phyloP scores from a whole-genome alignment of 2,329 filamentous ascomycete species.

The Paecilomyces dactylethromorphus region DNA sequence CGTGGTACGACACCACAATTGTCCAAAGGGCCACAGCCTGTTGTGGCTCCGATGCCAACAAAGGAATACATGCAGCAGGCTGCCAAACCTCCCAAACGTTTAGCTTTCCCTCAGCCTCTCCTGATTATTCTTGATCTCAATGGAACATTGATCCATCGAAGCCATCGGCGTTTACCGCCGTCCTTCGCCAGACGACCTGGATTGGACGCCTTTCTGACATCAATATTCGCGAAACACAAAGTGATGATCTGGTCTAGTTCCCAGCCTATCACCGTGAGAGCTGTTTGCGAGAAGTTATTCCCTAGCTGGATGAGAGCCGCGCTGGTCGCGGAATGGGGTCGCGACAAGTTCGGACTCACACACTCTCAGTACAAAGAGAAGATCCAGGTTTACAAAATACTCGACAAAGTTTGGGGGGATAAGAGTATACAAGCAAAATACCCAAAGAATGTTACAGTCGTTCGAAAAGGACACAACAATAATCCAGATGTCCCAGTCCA shows the following conservation, averaged over 20 bases:
- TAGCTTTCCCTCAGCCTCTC: slow-evolving; percentile 52
- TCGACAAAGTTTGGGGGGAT: slow-evolving; percentile 63
- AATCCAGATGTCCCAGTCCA: neutral
- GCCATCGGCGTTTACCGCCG: slow-evolving; percentile 43
- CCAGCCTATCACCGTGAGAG: slow-evolving; percentile 61
- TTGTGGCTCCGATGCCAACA: slow-evolving; percentile 54
- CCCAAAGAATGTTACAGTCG: slow-evolving; percentile 28
- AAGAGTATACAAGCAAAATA: slow-evolving; percentile 38
- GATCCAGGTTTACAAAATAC: slow-evolving; percentile 84
- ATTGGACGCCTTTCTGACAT: slow-evolving; percentile 62
- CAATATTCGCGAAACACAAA: slow-evolving; percentile 66
- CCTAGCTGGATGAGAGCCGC: slow-evolving; percentile 43
- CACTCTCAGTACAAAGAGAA: slow-evolving; percentile 58
- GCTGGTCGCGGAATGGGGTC: slow-evolving; percentile 68
- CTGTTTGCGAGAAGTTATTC: slow-evolving; percentile 55
- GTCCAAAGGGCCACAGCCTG: slow-evolving; percentile 3
- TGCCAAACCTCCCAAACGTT: slow-evolving; percentile 33
- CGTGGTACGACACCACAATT: neutral
- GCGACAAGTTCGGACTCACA: slow-evolving; percentile 67
- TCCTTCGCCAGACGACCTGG: slow-evolving; percentile 62
- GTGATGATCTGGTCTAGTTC: slow-evolving; percentile 93
- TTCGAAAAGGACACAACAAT: slow-evolving; percentile 20
- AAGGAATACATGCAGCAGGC: slow-evolving; percentile 55
- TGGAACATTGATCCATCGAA: slow-evolving; percentile 76
- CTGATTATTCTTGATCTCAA: slow-evolving; percentile 90